Percentiles rank a stretch among this genome's conserved stretches.
Evolutionary conservation across 371 early-diverging fungal species (phyloP).

Genomic region (Lichtheimia ornata): DNA sequence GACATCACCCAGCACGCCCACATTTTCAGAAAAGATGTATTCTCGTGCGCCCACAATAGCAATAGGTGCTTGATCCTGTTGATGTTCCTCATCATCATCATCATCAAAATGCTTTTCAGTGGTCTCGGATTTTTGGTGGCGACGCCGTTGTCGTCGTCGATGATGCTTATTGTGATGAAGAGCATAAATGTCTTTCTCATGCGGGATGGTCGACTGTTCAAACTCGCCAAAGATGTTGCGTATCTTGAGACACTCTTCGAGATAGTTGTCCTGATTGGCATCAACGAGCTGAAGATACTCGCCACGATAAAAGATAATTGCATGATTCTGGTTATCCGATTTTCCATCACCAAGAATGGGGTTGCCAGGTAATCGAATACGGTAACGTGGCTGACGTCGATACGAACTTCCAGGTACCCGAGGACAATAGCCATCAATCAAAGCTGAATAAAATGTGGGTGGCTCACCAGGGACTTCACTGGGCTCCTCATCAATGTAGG

Average conservation of each 20-base stretch:
- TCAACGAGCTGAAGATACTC: constrained; percentile 89
- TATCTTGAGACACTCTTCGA: constrained; percentile 89
- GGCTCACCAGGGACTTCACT: constrained; percentile 47
- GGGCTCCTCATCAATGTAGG: constrained; percentile 77
- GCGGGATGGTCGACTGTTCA: constrained; percentile 57
- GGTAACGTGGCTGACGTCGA: constrained; percentile 72
- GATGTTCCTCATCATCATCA: background rate
- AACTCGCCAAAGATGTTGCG: constrained; percentile 89
- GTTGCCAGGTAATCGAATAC: constrained; percentile 83
- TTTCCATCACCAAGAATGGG: constrained; percentile 93
- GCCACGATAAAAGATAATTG: constrained; percentile 85
- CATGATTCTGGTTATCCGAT: constrained; percentile 90
- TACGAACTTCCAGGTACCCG: constrained; percentile 53
- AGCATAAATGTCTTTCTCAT: constrained; percentile 57
- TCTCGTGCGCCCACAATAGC: constrained; percentile 92
- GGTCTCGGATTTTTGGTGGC: background rate
- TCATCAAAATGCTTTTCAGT: background rate
- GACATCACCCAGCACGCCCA: constrained; percentile 86
- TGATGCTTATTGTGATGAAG: background rate
- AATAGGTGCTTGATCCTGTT: constrained; percentile 57
- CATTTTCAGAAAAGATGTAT: constrained; percentile 87
- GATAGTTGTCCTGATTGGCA: constrained; percentile 93
- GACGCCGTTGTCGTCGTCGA: no score
- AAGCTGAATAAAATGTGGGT: constrained; percentile 67
- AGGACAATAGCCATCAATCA: constrained; percentile 81